These are phyloP conservation scores for Phaeosphaeria sp. DNA, from an alignment of 2,329 filamentous ascomycete genomes.

Conservation along the genomic window DNA sequence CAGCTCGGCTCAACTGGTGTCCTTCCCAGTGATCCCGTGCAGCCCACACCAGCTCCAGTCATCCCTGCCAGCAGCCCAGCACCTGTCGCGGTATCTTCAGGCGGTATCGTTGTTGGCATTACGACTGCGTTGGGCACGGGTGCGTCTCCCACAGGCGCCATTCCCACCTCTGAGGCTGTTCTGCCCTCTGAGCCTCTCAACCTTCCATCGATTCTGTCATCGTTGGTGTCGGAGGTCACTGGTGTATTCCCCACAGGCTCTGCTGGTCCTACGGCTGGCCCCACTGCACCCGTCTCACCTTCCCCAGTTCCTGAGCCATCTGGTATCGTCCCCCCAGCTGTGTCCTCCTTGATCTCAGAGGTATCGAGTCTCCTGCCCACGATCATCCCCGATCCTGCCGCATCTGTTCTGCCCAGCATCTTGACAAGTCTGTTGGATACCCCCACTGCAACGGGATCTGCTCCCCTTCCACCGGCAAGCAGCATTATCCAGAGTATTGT, in stretches of 20 bases:
- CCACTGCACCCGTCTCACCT: slow-evolving; percentile 22
- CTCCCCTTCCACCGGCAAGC: slow-evolving; percentile 16
- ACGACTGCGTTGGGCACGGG: slow-evolving; percentile 43
- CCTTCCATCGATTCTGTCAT: slow-evolving; percentile 25
- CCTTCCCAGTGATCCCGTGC: slow-evolving; percentile 28
- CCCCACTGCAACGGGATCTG: slow-evolving; percentile 21
- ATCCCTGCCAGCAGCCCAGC: slow-evolving; percentile 5
- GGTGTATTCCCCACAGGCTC: slow-evolving; percentile 25
- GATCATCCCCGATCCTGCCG: slow-evolving; percentile 21
- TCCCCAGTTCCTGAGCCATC: slow-evolving; percentile 20
- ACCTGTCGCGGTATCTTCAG: slow-evolving; percentile 18
- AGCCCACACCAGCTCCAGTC: slow-evolving; percentile 23
- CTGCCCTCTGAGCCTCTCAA: slow-evolving; percentile 16
- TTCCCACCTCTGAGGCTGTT: slow-evolving; percentile 28
- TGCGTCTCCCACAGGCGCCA: slow-evolving; percentile 19
- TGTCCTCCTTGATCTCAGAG: slow-evolving; percentile 24
- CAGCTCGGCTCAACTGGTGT: slow-evolving; percentile 31
- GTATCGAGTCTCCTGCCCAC: slow-evolving; percentile 26
- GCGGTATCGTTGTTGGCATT: slow-evolving; percentile 44
- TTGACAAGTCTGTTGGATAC: slow-evolving; percentile 24
- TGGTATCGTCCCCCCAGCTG: slow-evolving; percentile 14
- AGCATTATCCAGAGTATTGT: slow-evolving; percentile 17
- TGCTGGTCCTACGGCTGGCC: slow-evolving; percentile 20
- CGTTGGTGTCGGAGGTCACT: slow-evolving; percentile 29
- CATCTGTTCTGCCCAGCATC: slow-evolving; percentile 24